These are phyloP conservation scores for Neofusicoccum umdonicola DNA, from an alignment of 2,329 filamentous ascomycete species.

Conservation along the genomic window DNA sequence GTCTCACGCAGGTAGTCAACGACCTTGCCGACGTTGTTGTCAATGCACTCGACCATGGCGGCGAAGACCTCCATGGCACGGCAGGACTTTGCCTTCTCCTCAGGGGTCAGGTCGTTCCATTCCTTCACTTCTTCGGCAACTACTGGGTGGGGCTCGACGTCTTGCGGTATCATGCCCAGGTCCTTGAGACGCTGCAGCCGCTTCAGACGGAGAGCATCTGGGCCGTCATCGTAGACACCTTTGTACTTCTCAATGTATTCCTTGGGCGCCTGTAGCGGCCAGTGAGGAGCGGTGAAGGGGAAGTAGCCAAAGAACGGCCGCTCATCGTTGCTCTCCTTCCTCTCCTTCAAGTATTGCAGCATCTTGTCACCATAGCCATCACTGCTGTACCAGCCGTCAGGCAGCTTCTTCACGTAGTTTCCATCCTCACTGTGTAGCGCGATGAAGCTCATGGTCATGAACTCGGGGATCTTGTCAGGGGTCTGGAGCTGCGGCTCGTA, in stretches of 20 bases:
- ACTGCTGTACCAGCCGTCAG: constrained; percentile 36
- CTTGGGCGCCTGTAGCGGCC: constrained; percentile 60
- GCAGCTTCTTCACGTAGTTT: constrained; percentile 38
- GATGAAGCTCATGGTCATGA: constrained; percentile 44
- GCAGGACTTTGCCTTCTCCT: constrained; percentile 49
- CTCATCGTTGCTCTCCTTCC: constrained; percentile 34
- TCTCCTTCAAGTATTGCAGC: constrained; percentile 36
- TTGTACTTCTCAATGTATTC: constrained; percentile 57
- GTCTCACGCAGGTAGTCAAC: constrained; percentile 55
- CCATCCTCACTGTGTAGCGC: constrained; percentile 40
- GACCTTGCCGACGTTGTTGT: constrained; percentile 59
- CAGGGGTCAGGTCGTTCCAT: constrained; percentile 48
- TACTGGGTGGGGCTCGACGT: constrained; percentile 53
- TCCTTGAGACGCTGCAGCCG: constrained; percentile 57
- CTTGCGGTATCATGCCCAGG: constrained; percentile 53
- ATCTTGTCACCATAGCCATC: constrained; percentile 42
- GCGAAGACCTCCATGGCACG: constrained; percentile 62
- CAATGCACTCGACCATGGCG: constrained; percentile 63
- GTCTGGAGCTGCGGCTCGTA: constrained; percentile 48
- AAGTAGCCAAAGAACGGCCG: constrained; percentile 60
- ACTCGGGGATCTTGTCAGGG: constrained; percentile 36
- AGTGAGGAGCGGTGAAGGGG: constrained; percentile 63
- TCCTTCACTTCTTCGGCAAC: constrained; percentile 49
- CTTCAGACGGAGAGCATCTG: constrained; percentile 54
- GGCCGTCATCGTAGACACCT: constrained; percentile 61